These are phyloP conservation scores for Apiospora hydei DNA, from an alignment of 2,329 filamentous ascomycete genomes.

Conservation along the genomic window DNA sequence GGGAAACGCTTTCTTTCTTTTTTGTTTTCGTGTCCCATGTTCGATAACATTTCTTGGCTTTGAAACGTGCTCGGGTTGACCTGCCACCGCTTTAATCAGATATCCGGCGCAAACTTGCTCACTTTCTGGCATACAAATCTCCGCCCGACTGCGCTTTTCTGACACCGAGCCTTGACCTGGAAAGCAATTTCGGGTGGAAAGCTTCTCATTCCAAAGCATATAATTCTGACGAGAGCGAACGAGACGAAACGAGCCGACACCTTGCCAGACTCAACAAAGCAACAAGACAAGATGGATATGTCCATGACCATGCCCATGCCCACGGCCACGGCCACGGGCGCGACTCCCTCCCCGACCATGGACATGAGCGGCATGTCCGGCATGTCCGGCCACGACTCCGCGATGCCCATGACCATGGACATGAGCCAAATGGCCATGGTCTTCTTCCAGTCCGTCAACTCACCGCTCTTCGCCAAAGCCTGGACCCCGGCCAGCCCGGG, in stretches of 20 bases:
- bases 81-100: neutral
- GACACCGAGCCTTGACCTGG: neutral
- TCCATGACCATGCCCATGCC: slow-evolving; percentile 20
- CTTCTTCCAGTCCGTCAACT: slow-evolving; percentile 66
- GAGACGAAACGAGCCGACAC: neutral
- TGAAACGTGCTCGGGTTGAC: neutral
- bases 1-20: neutral
- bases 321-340: neutral
- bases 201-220: neutral
- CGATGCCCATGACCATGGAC: slow-evolving; percentile 28
- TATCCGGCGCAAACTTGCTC: slow-evolving; percentile 1
- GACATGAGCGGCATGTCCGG: slow-evolving; percentile 22
- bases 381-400: neutral
- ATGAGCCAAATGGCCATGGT: slow-evolving; percentile 42
- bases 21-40: neutral
- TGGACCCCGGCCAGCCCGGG: slow-evolving; percentile 79
- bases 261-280: neutral
- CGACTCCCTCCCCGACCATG: neutral
- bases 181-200: neutral
- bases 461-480: slow-evolving; percentile 68
- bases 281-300: slow-evolving; percentile 25
- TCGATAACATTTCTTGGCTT: neutral
- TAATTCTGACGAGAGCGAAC: neutral
- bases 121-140: neutral
- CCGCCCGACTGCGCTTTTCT: neutral